These are phyloP conservation scores for Cephalotrichum gorgonifer DNA, from an alignment of 2,329 filamentous ascomycete genomes.

Conservation along the genomic window DNA sequence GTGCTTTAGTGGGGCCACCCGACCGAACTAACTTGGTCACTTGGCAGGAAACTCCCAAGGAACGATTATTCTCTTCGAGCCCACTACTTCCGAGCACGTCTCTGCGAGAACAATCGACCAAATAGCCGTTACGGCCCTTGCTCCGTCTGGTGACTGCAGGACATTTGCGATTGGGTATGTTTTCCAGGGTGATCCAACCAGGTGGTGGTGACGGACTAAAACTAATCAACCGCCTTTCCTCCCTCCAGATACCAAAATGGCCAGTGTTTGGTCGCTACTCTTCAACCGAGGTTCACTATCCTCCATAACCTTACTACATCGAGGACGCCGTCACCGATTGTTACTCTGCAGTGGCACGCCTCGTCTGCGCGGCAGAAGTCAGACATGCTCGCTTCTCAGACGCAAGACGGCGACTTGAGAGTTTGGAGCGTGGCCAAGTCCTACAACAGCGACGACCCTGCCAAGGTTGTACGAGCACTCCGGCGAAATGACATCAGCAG, in stretches of 20 bases:
- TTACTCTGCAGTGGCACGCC: constrained; percentile 86
- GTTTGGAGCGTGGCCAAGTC: constrained; percentile 95
- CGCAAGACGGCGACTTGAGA: constrained; percentile 79
- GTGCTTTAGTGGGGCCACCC: background rate
- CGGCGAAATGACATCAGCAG: constrained; percentile 67
- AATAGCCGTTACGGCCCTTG: constrained; percentile 88
- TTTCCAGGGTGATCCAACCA: background rate
- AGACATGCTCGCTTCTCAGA: constrained; percentile 93
- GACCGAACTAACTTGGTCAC: constrained; percentile 11
- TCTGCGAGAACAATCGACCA: constrained; percentile 83
- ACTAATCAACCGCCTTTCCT: background rate
- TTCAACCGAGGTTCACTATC: constrained; percentile 89
- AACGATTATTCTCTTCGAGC: constrained; percentile 90
- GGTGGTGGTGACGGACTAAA: background rate
- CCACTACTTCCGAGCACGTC: constrained; percentile 83
- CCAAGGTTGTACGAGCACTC: constrained; percentile 80
- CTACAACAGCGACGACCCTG: constrained; percentile 58
- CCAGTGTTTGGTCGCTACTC: constrained; percentile 77
- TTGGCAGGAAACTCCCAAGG: constrained; percentile 75
- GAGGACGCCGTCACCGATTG: constrained; percentile 74
- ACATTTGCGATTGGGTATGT: constrained; percentile 91
- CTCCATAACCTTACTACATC: constrained; percentile 84
- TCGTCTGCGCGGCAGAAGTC: constrained; percentile 94
- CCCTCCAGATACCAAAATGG: constrained; percentile 77
- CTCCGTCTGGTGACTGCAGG: constrained; percentile 78